Conservation (phyloP, 2,329 filamentous ascomycete species). For the Fusarium cyanostomum region DNA sequence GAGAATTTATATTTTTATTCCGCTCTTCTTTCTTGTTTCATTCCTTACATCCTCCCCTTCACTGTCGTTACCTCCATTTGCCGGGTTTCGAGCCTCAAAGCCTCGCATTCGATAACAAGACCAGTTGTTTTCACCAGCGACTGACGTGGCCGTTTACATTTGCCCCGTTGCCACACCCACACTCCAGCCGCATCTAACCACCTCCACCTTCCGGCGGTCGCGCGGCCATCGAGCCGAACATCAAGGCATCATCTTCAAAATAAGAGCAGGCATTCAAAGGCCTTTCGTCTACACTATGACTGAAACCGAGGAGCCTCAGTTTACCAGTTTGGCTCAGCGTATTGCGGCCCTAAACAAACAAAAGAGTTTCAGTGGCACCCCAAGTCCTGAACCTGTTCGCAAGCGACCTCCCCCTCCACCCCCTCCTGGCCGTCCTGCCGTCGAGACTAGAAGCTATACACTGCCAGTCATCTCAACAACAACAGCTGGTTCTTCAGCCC, state of each 20-base stretch:
- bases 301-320: constrained; percentile 69
- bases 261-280: background rate
- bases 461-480: constrained; percentile 49
- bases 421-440: constrained; percentile 54
- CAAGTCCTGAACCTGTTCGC: constrained; percentile 55
- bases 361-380: constrained; percentile 63
- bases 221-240: background rate
- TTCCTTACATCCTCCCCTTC: background rate
- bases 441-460: constrained; percentile 50
- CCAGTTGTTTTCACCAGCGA: background rate
- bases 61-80: constrained; percentile 17
- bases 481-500: constrained; percentile 25
- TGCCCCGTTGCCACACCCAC: background rate
- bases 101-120: background rate
- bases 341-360: constrained; percentile 72
- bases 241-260: background rate
- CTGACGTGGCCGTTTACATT: constrained; percentile 4
- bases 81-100: background rate
- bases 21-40: constrained; percentile 8
- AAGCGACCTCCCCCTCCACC: constrained; percentile 49
- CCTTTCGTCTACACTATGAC: constrained; percentile 56
- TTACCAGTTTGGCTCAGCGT: constrained; percentile 68
- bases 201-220: constrained; percentile 6
- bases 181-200: constrained; percentile 1
- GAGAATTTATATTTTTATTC: constrained; percentile 11